These are phyloP conservation scores for Oidiodendron maius DNA, from an alignment of 495 filamentous ascomycete species.

Conservation along the genomic window DNA sequence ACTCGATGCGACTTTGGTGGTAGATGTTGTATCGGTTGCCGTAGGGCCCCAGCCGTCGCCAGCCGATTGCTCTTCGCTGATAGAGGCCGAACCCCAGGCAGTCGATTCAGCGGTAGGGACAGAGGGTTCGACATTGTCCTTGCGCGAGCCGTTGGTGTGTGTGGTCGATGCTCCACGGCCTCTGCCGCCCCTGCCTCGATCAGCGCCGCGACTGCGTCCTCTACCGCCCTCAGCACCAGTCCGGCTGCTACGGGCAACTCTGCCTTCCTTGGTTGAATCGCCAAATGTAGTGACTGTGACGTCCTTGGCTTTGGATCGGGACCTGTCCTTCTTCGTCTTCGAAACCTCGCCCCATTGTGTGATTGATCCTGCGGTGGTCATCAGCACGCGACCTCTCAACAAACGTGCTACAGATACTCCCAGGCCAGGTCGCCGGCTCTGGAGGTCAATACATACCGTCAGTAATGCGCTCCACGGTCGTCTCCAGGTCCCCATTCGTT, in stretches of 20 bases:
- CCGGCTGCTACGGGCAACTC: slow-evolving; percentile 54
- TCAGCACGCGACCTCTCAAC: neutral
- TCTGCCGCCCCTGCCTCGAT: slow-evolving; percentile 71
- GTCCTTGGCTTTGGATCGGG: slow-evolving; percentile 80
- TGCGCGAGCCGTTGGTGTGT: slow-evolving; percentile 44
- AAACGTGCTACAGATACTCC: neutral
- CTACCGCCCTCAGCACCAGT: slow-evolving; percentile 60
- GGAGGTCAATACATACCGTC: slow-evolving; percentile 59
- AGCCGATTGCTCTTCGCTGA: slow-evolving; percentile 23
- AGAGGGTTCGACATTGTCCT: slow-evolving; percentile 42
- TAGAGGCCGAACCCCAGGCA: slow-evolving; percentile 19
- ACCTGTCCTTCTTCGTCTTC: slow-evolving; percentile 80
- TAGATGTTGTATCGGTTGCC: slow-evolving; percentile 17
- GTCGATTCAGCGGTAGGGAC: slow-evolving; percentile 32
- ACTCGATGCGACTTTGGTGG: slow-evolving; percentile 23
- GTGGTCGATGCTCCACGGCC: slow-evolving; percentile 55
- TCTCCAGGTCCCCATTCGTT: slow-evolving; percentile 79
- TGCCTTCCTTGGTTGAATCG: slow-evolving; percentile 30
- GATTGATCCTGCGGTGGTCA: slow-evolving; percentile 58
- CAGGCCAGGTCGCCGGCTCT: neutral
- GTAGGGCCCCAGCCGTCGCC: slow-evolving; percentile 16
- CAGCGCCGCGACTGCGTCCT: slow-evolving; percentile 63
- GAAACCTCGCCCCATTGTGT: slow-evolving; percentile 95
- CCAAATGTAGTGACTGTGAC: slow-evolving; percentile 40
- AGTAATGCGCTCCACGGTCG: slow-evolving; percentile 81